Conservation (phyloP, 345 rosid genomes). For the Camelina sativa region DNA sequence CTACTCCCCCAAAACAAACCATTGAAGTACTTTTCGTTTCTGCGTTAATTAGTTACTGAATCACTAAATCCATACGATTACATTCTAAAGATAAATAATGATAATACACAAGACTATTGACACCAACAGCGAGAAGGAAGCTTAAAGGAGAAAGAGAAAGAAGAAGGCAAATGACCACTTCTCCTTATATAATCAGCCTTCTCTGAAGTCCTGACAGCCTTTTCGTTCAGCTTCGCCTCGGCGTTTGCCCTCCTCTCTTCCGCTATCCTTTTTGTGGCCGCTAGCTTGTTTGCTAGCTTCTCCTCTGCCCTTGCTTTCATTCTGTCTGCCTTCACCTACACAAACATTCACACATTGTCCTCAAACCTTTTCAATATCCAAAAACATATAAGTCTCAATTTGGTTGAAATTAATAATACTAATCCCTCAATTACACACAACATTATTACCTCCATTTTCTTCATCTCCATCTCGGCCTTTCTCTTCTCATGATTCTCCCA, state of each 20-base stretch:
- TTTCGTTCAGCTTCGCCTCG: constrained; percentile 77
- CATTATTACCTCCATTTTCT: constrained; percentile 76
- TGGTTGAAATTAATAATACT: neutral
- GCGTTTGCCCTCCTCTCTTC: constrained; percentile 90
- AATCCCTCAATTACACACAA: neutral
- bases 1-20: constrained; percentile 5
- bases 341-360: neutral
- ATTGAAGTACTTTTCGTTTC: neutral
- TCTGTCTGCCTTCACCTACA: constrained; percentile 82
- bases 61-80: constrained; percentile 29
- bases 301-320: constrained; percentile 90
- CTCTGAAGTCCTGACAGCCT: constrained; percentile 74
- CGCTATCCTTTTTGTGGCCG: constrained; percentile 74
- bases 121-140: constrained; percentile 83
- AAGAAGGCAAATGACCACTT: constrained; percentile 82
- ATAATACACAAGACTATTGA: constrained; percentile 21
- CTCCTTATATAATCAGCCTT: constrained; percentile 84
- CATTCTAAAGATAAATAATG: constrained; percentile 26
- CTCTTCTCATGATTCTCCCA: constrained; percentile 97
- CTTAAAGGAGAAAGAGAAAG: constrained; percentile 69
- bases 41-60: constrained; percentile 26
- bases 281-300: constrained; percentile 64
- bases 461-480: constrained; percentile 95
- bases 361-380: neutral
- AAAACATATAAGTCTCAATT: neutral